Base-by-base conservation (phyloP, 1,284 basidiomycete genomes). In the Irpex sp. region DNA sequence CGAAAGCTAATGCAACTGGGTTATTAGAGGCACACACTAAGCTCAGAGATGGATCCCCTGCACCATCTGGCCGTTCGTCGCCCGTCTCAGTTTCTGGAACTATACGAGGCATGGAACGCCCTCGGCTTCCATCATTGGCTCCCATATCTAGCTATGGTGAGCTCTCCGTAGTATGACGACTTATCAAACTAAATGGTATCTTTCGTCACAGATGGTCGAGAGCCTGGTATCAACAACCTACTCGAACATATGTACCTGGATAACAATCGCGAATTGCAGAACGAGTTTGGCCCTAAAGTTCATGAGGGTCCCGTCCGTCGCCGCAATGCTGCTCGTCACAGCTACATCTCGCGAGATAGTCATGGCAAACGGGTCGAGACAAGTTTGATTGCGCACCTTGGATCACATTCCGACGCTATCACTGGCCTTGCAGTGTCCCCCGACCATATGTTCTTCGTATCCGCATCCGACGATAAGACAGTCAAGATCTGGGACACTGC, bases 371-470 rank as follows among this genome's bases (percentile, higher is more conserved):
- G 83, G 43, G 79, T 84, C 4, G 92, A 94, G 65, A 90, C 92
- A 0, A 89, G 83, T 0, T 83, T 97, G 65, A 87, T 97, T 58
- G 89, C 92, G 0, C 91, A 97, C 73, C 82, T 97, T n/a, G 84
- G 85, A 19, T 93, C 94, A 7, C 95, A 98, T 71, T 85, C 87
- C 0, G 91, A 89, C 15, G 81, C 86, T 0, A 81, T 99, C 64
- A 94, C 90, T 0, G 84, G 88, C 1, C 79, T 99, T 15, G 90
- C 90, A 0, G 92, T 97, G 8, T 91, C 97, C 1, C 94, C 95
- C 0, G 97, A 99, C 72, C 94, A 97, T 67, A 78, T 89, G 67
- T 99, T 98, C 80, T 98, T 99, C 69, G 90, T 94, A 1, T 92
- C 95, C 0, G 85, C 89, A 0, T 96, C 94, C 1, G 88, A 92